phyloP scores from a whole-genome alignment of 352 stramenopile genomes.

The Pythium sp. region DNA sequence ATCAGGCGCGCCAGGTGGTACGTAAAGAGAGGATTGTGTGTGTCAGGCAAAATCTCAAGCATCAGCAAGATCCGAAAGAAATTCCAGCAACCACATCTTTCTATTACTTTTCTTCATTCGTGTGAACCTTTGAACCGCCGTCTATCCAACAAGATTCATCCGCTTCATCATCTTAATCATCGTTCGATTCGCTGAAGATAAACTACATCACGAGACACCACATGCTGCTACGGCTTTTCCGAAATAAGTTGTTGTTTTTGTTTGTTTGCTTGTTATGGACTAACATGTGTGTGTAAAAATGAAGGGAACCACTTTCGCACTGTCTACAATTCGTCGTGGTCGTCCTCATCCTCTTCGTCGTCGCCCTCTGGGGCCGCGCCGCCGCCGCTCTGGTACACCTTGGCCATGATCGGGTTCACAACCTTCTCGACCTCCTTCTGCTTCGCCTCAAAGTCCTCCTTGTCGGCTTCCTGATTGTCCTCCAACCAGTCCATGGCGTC shows the following conservation, averaged over 20 bases:
- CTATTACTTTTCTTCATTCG: neutral
- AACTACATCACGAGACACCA: neutral
- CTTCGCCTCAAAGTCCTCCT: constrained; percentile 97
- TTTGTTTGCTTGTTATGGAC: neutral
- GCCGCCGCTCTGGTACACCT: constrained; percentile 92
- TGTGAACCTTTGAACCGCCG: neutral
- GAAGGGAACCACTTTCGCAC: constrained; percentile 3
- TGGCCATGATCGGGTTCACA: constrained; percentile 98
- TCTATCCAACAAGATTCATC: neutral
- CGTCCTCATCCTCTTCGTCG: constrained; percentile 86
- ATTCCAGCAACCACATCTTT: neutral
- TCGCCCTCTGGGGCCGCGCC: constrained; percentile 59
- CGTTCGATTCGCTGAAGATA: neutral
- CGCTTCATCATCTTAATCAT: neutral
- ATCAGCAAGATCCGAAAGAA: neutral
- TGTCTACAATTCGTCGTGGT: constrained; percentile 96
- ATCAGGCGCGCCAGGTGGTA: neutral
- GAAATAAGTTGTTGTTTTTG: constrained; percentile 8
- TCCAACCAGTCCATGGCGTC: constrained; percentile 99
- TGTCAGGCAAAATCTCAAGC: too few species aligned
- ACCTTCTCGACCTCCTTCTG: constrained; percentile 99
- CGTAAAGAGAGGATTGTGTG: too few species aligned
- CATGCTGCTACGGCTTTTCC: neutral
- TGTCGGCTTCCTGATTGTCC: constrained; percentile 97
- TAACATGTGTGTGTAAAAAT: neutral